These are phyloP conservation scores for Plasmodium sp. DNA, from an alignment of 169 alveolate species.

Conservation along the genomic window DNA sequence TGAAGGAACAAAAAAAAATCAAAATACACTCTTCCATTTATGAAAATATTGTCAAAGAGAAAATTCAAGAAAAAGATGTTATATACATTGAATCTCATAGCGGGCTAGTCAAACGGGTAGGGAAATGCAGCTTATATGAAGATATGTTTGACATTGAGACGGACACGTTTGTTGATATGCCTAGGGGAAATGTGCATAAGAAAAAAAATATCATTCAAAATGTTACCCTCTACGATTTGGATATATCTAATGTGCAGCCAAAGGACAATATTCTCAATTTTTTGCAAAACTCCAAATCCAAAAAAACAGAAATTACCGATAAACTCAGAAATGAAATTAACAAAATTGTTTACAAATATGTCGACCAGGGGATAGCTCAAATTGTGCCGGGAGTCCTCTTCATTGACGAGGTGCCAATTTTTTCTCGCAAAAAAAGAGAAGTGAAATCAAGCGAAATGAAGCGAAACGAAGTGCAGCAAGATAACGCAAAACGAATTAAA, in stretches of 20 bases:
- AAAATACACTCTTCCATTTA: slow-evolving; percentile 98
- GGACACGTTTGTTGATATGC: slow-evolving; percentile 97
- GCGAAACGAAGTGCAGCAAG: neutral
- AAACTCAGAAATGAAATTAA: slow-evolving; percentile 97
- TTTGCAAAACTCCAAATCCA: slow-evolving; percentile 94
- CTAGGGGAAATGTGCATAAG: slow-evolving; percentile 99
- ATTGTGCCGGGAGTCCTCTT: slow-evolving; percentile 99
- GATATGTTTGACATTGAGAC: slow-evolving; percentile 98
- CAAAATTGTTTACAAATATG: slow-evolving; percentile 97
- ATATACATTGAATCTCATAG: slow-evolving; percentile 98
- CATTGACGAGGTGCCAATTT: slow-evolving; percentile 94
- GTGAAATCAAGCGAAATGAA: neutral
- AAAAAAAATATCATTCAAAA: slow-evolving; percentile 98
- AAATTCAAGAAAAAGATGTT: slow-evolving; percentile 97
- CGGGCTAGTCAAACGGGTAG: slow-evolving; percentile 98
- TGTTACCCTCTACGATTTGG: slow-evolving; percentile 98
- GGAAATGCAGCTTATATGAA: slow-evolving; percentile 96
- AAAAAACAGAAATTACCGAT: slow-evolving; percentile 99
- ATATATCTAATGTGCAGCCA: slow-evolving; percentile 98
- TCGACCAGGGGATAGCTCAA: slow-evolving; percentile 98
- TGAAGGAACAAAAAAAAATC: slow-evolving; percentile 98
- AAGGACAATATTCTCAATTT: slow-evolving; percentile 79
- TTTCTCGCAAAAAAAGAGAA: neutral
- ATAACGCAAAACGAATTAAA: neutral
- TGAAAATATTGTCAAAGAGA: slow-evolving; percentile 97